phyloP scores from a whole-genome alignment of 2,329 filamentous ascomycete species.

The Ophiostoma sp. region DNA sequence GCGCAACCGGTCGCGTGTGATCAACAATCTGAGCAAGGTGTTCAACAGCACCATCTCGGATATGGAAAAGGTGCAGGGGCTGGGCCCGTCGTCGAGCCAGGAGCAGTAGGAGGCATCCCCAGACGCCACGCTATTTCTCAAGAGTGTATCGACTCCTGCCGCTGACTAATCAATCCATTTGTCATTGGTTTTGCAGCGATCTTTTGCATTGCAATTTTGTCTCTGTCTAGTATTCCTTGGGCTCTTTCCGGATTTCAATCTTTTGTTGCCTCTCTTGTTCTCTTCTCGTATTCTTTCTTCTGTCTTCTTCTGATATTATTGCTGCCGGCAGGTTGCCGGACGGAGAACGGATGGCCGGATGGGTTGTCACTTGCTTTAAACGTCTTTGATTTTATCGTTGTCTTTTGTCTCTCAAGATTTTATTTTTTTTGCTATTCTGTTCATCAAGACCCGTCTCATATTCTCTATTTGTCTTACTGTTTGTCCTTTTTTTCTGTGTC shows the following conservation, averaged over 20 bases:
- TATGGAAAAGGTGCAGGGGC: conserved; percentile 53
- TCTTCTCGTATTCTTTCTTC: background rate
- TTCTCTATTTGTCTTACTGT: background rate
- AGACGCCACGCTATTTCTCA: background rate
- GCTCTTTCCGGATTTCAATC: background rate
- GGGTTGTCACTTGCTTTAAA: background rate
- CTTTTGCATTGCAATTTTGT: background rate
- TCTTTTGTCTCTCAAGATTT: background rate
- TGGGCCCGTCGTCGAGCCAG: conserved; percentile 43
- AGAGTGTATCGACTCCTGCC: background rate
- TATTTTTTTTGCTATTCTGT: background rate
- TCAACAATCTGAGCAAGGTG: conserved; percentile 50
- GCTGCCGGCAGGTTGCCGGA: background rate
- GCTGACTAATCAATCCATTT: no score
- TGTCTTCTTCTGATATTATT: background rate
- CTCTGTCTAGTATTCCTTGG: background rate
- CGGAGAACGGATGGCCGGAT: background rate
- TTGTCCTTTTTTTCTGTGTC: background rate
- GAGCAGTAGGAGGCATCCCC: conserved; percentile 22
- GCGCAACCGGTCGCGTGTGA: conserved; percentile 75
- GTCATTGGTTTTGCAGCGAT: background rate
- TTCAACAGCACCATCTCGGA: conserved; percentile 73
- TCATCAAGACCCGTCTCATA: background rate
- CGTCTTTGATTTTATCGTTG: background rate
- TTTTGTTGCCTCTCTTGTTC: background rate